phyloP scores from a whole-genome alignment of 345 rosid species.

The Populus euphratica region DNA sequence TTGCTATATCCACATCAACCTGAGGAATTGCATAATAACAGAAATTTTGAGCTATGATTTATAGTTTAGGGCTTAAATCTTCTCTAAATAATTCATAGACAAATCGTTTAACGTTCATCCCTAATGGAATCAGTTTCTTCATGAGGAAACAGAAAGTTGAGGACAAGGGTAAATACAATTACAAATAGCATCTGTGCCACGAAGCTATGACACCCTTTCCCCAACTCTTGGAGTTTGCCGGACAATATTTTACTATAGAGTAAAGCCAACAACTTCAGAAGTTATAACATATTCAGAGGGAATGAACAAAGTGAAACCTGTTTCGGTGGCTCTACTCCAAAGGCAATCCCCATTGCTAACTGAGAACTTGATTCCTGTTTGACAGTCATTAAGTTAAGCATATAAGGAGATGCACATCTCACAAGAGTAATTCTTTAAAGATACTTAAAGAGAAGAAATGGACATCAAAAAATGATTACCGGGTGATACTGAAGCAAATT shows the following conservation, averaged over 20 bases:
- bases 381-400: constrained; percentile 14
- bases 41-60: constrained; percentile 11
- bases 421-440: neutral
- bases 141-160: neutral
- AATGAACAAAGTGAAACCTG: constrained; percentile 34
- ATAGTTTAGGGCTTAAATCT: constrained; percentile 1
- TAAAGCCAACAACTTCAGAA: constrained; percentile 14
- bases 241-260: neutral
- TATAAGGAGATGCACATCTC: constrained; percentile 1
- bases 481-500: constrained; percentile 92
- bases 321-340: constrained; percentile 77
- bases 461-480: constrained; percentile 36
- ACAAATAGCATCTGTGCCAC: too few relatives aligned
- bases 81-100: constrained; percentile 5
- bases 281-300: neutral
- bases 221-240: neutral
- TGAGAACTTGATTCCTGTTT: constrained; percentile 94
- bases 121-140: neutral
- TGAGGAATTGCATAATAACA: constrained; percentile 27
- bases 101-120: neutral
- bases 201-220: neutral
- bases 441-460: constrained; percentile 8
- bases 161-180: neutral
- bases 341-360: constrained; percentile 92
- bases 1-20: constrained; percentile 97